Conservation (phyloP, 2,329 filamentous ascomycete genomes). For the Paramyrothecium sp. region DNA sequence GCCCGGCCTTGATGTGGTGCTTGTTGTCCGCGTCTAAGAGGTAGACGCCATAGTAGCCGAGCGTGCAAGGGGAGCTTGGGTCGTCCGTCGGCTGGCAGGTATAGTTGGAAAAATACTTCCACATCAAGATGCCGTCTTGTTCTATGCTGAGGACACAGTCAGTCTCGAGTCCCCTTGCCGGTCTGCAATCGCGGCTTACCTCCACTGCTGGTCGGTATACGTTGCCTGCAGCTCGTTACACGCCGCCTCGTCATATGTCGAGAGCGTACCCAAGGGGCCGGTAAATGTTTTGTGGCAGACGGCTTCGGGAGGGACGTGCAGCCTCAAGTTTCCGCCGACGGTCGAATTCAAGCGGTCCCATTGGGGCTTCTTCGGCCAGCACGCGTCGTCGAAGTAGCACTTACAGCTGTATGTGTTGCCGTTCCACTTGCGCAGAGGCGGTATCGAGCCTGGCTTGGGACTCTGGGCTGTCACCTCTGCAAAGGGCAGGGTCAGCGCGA, state of each 20-base stretch:
- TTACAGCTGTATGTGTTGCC: slow-evolving; percentile 27
- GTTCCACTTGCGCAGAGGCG: slow-evolving; percentile 14
- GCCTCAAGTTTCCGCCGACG: slow-evolving; percentile 30
- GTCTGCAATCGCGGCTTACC: slow-evolving; percentile 23
- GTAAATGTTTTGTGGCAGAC: slow-evolving; percentile 35
- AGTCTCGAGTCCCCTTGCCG: background rate
- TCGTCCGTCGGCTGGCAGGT: slow-evolving; percentile 23
- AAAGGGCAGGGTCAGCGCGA: background rate
- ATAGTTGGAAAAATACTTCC: slow-evolving; percentile 41
- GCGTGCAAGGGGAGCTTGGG: slow-evolving; percentile 30
- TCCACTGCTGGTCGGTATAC: slow-evolving; percentile 33
- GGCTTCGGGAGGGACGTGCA: slow-evolving; percentile 26
- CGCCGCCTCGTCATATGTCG: slow-evolving; percentile 32
- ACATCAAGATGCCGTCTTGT: slow-evolving; percentile 28
- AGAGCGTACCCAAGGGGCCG: slow-evolving; percentile 31
- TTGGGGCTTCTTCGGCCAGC: slow-evolving; percentile 24
- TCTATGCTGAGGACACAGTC: slow-evolving; percentile 14
- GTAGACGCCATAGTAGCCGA: slow-evolving; percentile 37
- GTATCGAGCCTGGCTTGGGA: background rate
- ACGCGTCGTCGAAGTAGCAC: slow-evolving; percentile 26
- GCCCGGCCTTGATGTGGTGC: slow-evolving; percentile 1
- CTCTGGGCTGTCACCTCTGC: background rate
- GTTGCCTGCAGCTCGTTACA: slow-evolving; percentile 27
- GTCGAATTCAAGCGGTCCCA: slow-evolving; percentile 31
- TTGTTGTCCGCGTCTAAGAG: slow-evolving; percentile 17